Conservation (phyloP, 1,139 yeast genomes). For the Diutina ranongensis region DNA sequence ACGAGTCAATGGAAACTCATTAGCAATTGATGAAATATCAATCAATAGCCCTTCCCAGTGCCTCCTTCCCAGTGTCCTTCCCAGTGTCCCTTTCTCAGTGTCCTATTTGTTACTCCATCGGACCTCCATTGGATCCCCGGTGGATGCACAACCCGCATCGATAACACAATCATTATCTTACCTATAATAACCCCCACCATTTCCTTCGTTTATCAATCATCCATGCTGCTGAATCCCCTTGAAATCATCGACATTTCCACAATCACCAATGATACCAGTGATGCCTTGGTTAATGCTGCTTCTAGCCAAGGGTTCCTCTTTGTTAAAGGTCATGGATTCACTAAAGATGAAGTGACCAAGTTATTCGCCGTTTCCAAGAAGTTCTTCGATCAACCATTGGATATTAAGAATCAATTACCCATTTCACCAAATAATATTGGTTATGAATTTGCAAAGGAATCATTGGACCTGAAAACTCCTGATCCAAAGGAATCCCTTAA, state of each 20-base stretch:
- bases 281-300: constrained; percentile 50
- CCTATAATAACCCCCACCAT: no score
- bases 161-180: not conserved
- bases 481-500: constrained; percentile 57
- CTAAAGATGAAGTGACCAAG: constrained; percentile 42
- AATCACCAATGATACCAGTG: constrained; percentile 32
- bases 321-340: constrained; percentile 61
- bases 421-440: constrained; percentile 50
- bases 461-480: constrained; percentile 41
- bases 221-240: constrained; percentile 23
- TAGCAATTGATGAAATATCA: no score
- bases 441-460: constrained; percentile 49
- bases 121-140: not conserved
- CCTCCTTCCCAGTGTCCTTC: no score
- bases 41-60: no score
- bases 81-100: not conserved
- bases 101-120: not conserved
- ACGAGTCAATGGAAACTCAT: no score
- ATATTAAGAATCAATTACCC: constrained; percentile 33
- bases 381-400: constrained; percentile 42
- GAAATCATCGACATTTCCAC: constrained; percentile 46
- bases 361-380: constrained; percentile 42
- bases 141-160: not conserved
- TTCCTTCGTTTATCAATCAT: no score
- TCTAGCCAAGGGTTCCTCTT: constrained; percentile 60